Evolutionary conservation across 2,329 filamentous ascomycete species (phyloP).

Genomic region (Helotiales sp.): DNA sequence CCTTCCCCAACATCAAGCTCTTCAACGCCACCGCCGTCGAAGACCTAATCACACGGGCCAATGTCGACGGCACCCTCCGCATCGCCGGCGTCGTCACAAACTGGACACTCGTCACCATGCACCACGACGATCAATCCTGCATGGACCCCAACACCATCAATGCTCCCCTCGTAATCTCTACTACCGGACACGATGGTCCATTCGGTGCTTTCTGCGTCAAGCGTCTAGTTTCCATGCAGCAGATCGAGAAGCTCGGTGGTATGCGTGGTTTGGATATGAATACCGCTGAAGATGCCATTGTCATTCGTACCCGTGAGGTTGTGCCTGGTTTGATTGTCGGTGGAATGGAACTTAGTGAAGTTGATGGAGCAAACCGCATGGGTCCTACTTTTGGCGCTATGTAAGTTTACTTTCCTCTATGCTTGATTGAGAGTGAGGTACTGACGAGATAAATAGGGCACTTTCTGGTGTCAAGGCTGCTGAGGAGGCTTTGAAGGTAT

Average conservation of each 20-base stretch:
- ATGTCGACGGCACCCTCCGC: slow-evolving; percentile 59
- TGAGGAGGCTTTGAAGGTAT: slow-evolving; percentile 80
- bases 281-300: slow-evolving; percentile 87
- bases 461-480: slow-evolving; percentile 88
- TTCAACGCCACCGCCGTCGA: slow-evolving; percentile 95
- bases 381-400: slow-evolving; percentile 48
- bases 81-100: slow-evolving; percentile 93
- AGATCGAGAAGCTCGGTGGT: slow-evolving; percentile 81
- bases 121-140: slow-evolving; percentile 89
- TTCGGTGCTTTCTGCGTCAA: slow-evolving; percentile 93
- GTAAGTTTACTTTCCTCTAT: slow-evolving; percentile 10
- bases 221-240: slow-evolving; percentile 86
- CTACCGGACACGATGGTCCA: slow-evolving; percentile 88
- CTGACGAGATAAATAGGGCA: slow-evolving; percentile 51
- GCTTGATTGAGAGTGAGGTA: neutral
- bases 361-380: slow-evolving; percentile 92
- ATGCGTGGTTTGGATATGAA: slow-evolving; percentile 97
- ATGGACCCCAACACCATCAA: slow-evolving; percentile 99
- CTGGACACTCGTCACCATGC: slow-evolving; percentile 90
- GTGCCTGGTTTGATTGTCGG: slow-evolving; percentile 89
- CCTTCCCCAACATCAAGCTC: slow-evolving; percentile 90
- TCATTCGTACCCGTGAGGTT: slow-evolving; percentile 88
- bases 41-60: slow-evolving; percentile 83
- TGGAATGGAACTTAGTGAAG: slow-evolving; percentile 90
- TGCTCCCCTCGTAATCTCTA: slow-evolving; percentile 84